These are phyloP conservation scores for Arthrobotrys megalospora DNA, from an alignment of 2,329 filamentous ascomycete species.

Conservation along the genomic window DNA sequence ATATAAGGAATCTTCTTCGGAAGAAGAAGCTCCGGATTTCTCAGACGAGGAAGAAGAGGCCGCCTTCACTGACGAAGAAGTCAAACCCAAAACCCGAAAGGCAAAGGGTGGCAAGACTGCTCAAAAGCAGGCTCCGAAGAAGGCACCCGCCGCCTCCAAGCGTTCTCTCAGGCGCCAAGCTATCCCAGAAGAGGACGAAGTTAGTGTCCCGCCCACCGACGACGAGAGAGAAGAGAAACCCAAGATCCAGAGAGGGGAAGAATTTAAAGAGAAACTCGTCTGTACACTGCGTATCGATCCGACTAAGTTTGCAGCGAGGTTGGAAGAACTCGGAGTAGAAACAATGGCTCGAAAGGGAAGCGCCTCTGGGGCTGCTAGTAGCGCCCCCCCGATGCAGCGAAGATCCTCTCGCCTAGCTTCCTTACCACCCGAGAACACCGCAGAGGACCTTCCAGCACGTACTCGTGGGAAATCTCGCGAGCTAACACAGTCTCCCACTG, in stretches of 20 bases:
- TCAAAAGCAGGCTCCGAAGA: conserved; percentile 49
- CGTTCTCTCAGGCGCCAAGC: conserved; percentile 34
- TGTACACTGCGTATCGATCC: conserved; percentile 31
- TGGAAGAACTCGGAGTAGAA: not conserved
- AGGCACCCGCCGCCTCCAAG: conserved; percentile 38
- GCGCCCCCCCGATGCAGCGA: conserved; percentile 39
- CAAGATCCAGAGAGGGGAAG: not conserved
- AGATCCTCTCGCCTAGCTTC: conserved; percentile 52
- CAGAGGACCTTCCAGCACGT: conserved; percentile 37
- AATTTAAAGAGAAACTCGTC: conserved; percentile 23
- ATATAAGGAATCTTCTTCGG: conserved; percentile 60
- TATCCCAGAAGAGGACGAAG: conserved; percentile 44
- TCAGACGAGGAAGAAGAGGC: conserved; percentile 33
- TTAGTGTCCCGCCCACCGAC: conserved; percentile 57
- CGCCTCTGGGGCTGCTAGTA: conserved; percentile 20
- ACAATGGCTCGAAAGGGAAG: conserved; percentile 52
- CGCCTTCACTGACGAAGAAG: conserved; percentile 47
- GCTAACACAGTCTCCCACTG: conserved; percentile 63
- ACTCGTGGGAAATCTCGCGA: conserved; percentile 58
- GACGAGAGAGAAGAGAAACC: conserved; percentile 41
- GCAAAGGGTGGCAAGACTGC: conserved; percentile 54
- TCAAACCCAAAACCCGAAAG: conserved; percentile 40
- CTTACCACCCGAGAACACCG: conserved; percentile 48
- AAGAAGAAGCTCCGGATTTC: conserved; percentile 22
- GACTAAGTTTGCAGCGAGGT: not conserved